phyloP scores from a whole-genome alignment of 495 filamentous ascomycete species.

The Staphylotrichum tortipilum region DNA sequence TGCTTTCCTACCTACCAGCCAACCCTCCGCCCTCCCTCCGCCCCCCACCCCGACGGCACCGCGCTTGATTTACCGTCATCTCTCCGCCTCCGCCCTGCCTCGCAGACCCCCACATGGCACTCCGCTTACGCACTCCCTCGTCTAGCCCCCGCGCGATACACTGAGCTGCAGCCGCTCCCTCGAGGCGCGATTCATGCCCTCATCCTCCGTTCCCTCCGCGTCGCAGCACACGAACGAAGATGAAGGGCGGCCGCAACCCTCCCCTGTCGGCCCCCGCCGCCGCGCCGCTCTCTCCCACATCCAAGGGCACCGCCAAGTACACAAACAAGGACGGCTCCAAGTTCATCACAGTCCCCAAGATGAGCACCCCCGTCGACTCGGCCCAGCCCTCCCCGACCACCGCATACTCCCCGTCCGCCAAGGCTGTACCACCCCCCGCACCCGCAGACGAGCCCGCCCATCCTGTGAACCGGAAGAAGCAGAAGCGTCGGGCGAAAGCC shows the following conservation, averaged over 20 bases:
- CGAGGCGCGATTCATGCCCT: conserved; percentile 23
- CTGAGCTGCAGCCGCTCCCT: conserved; percentile 1
- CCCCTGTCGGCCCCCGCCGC: conserved; percentile 28
- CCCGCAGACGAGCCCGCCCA: conserved; percentile 30
- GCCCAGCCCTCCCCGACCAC: conserved; percentile 41
- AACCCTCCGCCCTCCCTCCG: not conserved
- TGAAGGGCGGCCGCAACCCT: conserved; percentile 46
- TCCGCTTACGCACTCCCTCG: conserved; percentile 4
- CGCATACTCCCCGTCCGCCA: conserved; percentile 25
- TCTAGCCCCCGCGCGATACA: conserved; percentile 4
- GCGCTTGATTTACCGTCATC: not conserved
- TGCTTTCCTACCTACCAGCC: no score
- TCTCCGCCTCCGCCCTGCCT: not conserved
- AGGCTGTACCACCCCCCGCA: conserved; percentile 15
- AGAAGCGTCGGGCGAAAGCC: conserved; percentile 74
- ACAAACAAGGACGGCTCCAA: conserved; percentile 62
- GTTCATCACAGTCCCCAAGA: conserved; percentile 58
- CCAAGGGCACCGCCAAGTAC: conserved; percentile 47
- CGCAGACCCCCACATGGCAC: no score
- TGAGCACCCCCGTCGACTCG: conserved; percentile 41
- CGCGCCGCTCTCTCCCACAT: conserved; percentile 29
- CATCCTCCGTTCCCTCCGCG: conserved; percentile 16
- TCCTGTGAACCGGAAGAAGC: conserved; percentile 81
- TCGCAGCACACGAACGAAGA: conserved; percentile 27
- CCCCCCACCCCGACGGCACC: not conserved